Evolutionary conservation across 495 filamentous ascomycete species (phyloP).

Genomic region (Bryoglossum gracile): DNA sequence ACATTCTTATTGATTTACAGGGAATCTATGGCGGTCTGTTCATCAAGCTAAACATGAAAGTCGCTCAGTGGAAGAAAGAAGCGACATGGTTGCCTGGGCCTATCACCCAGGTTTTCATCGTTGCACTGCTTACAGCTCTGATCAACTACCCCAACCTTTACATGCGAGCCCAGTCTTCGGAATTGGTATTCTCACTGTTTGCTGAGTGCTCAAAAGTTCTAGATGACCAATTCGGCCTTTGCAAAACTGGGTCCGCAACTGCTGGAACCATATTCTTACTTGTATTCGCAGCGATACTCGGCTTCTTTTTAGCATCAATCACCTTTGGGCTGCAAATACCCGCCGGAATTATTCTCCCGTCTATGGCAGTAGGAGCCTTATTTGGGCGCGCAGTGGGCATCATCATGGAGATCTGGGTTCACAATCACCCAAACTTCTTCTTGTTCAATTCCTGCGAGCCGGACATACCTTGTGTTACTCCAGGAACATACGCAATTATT

Average conservation of each 20-base stretch:
- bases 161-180: conserved; percentile 85
- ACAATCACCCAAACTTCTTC: conserved; percentile 65
- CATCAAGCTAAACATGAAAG: conserved; percentile 85
- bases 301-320: conserved; percentile 76
- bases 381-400: conserved; percentile 90
- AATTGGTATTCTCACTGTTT: conserved; percentile 88
- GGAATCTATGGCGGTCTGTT: conserved; percentile 92
- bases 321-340: conserved; percentile 97
- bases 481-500: conserved; percentile 93
- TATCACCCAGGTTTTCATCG: conserved; percentile 63
- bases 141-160: conserved; percentile 94
- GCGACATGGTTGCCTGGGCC: conserved; percentile 54
- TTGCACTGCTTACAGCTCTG: conserved; percentile 73
- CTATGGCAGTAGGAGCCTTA: conserved; percentile 93
- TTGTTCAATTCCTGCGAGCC: conserved; percentile 76
- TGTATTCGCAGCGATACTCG: conserved; percentile 69
- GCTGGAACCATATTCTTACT: conserved; percentile 72
- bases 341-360: conserved; percentile 91
- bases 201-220: conserved; percentile 72
- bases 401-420: conserved; percentile 82
- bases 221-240: conserved; percentile 83
- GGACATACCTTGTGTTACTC: conserved; percentile 85
- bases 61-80: conserved; percentile 74
- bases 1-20: conserved; percentile 8
- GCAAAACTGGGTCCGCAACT: conserved; percentile 63